Base-by-base conservation (phyloP, 345 rosid genomes). In the Dipteronia dyeriana region DNA sequence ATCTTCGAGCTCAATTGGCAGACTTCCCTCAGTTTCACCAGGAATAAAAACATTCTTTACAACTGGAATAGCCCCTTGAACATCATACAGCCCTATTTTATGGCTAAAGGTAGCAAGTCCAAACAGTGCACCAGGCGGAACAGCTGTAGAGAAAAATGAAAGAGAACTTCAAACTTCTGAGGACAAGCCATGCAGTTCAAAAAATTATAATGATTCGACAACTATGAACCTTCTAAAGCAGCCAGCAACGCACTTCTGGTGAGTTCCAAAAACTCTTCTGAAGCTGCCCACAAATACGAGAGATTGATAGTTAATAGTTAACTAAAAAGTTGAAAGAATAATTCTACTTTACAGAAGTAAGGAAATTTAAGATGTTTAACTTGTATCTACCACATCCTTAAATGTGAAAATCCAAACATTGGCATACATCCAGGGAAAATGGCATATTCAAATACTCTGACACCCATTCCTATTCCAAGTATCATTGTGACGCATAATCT, bases 241-340 rank as follows among this genome's bases (percentile, higher is more conserved):
- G 99, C 98, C 81, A 89, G 86, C 76, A 96, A 84, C 39, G 99
- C 94, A 85, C 97, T 94, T 82, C 93, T 96, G 2, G 97, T 91
- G 54, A 94, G 99, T 84, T 94, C 99, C 92, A 96, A 86, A 88
- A 96, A 96, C 59, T 96, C 99, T 80, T 94, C 97, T 34, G 98
- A 94, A 76, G 97, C 98, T 96, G 89, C 84, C 87, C 64, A 71
- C 5, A 71, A 57, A 70, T 64, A 66, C 49, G 70, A 12, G 23
- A 65, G n/a, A 61, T 16, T 20, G 56, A 60, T 53, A 70, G 26
- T 16, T 19, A 16, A 59, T 13, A 20, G 22, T 38, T 38, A 57
- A 57, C 54, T 64, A 63, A 75, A 41, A 75, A 6, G 13, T 29
- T 6, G 25, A 6, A 0, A 2, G 4, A 34, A 10, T 29, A 14